A percentile compares a stretch with the other conserved stretches of the same genome.
phyloP scores from a whole-genome alignment of 257 asterid genomes.

The Mentha longifolia region DNA sequence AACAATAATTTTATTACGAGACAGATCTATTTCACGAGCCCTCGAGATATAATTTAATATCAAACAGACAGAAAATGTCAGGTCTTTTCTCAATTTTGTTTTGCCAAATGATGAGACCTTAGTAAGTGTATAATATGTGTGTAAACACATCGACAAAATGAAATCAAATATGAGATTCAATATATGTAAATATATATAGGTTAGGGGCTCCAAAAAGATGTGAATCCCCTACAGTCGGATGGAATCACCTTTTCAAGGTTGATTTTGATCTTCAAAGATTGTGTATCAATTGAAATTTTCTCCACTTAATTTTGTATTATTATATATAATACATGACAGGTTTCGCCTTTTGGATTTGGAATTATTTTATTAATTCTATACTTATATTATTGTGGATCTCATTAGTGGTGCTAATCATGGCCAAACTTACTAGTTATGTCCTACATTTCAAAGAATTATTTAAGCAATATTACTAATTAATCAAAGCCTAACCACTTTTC shows the following conservation, averaged over 20 bases:
- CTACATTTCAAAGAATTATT: not conserved
- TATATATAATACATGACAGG: constrained; percentile 26
- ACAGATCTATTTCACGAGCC: too few relatives aligned
- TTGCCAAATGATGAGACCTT: too few relatives aligned
- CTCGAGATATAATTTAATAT: too few relatives aligned
- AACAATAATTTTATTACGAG: too few relatives aligned
- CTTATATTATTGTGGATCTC: not conserved
- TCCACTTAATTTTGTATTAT: constrained; percentile 29
- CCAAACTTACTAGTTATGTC: constrained; percentile 8
- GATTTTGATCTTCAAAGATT: constrained; percentile 33
- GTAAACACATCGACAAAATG: too few relatives aligned
- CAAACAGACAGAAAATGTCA: too few relatives aligned
- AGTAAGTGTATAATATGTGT: too few relatives aligned
- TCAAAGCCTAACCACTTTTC: not conserved
- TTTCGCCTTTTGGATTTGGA: constrained; percentile 31
- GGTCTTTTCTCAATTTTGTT: too few relatives aligned
- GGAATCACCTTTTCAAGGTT: constrained; percentile 41
- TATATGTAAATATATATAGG: not conserved
- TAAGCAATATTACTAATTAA: not conserved
- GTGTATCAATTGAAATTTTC: constrained; percentile 26
- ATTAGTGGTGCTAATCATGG: constrained; percentile 22
- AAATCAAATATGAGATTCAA: not conserved
- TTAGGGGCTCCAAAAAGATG: constrained; percentile 40
- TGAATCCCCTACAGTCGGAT: constrained; percentile 38
- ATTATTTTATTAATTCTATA: not conserved